Evolutionary conservation across 208 protist genomes (phyloP), one percentile per base, ranked within the genome.

Genomic region (Wallacemonas collosoma): DNA sequence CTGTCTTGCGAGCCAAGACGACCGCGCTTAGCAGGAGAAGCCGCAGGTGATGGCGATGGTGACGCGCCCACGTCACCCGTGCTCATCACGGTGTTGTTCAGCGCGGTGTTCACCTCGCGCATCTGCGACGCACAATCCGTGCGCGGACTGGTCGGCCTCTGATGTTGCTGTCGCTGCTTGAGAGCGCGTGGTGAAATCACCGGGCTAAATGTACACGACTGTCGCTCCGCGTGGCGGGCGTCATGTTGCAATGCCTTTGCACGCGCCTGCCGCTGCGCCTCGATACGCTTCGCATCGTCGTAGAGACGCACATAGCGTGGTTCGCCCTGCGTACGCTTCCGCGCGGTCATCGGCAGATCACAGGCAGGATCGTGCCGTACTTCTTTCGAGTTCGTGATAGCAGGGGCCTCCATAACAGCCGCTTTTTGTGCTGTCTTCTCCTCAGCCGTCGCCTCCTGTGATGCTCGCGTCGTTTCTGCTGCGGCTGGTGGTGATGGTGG

Each of bases 231-330:
- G 0, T 39, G 54, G 35, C 40, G 68, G 3, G 17, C 26, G 14
- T 76, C 61, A 3, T 39, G 43, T 0, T 41, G 26, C 43, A 50
- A 38, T 45, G 38, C 58, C 44, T 44, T 12, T 38, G 17, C 36
- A 35, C n/a, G 50, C 26, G 43, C 36, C 6, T 70, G 72, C 12
- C 44, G 44, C 36, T 65, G 68, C 38, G 48, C 62, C 51, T 61
- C 48, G 45, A 72, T 55, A 12, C 40, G 58, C 12, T 68, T 72
- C 47, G 73, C 74, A 71, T 79, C 79, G n/a, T 83, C 69, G 70
- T 82, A 82, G 9, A 82, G 77, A 17, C 77, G 72, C 47, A 76
- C 60, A 57, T 73, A 82, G 26, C 77, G 65, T 26, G 75, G 60
- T 17, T 50, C 60, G 9, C 26, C 26, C 26, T 26, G 26, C 26